Evolutionary conservation across 208 protist species (phyloP).

Genomic region (Kentomonas sorsogonicus): DNA sequence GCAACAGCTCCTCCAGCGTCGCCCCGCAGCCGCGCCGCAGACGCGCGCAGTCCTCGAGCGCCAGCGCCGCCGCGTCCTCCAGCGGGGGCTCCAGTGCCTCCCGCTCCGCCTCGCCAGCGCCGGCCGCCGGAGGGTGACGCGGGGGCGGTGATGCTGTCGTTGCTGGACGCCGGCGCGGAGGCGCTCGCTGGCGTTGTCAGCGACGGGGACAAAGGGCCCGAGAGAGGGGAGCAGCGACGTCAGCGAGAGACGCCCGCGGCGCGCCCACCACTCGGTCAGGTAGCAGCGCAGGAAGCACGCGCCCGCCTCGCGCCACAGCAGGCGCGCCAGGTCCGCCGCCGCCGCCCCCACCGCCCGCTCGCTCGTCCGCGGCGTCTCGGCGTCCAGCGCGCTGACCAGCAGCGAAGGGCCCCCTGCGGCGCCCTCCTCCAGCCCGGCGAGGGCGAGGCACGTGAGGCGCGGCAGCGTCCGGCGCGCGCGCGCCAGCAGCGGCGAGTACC

Average conservation of each 20-base stretch:
- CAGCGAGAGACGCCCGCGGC: constrained; percentile 3
- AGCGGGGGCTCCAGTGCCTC: too few relatives aligned
- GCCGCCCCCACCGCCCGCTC: not conserved
- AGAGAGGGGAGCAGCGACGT: too few relatives aligned
- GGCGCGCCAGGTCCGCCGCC: constrained; percentile 1
- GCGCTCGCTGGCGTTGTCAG: too few relatives aligned
- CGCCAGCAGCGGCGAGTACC: constrained; percentile 12
- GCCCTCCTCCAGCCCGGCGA: not conserved
- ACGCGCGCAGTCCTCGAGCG: too few relatives aligned
- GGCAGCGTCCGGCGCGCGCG: constrained; percentile 6
- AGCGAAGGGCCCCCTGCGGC: not conserved
- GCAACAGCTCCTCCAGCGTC: too few relatives aligned
- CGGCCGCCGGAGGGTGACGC: too few relatives aligned
- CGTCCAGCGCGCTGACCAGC: not conserved
- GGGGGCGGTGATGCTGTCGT: too few relatives aligned
- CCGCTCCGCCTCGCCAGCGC: too few relatives aligned
- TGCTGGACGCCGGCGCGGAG: too few relatives aligned
- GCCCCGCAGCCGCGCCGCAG: too few relatives aligned
- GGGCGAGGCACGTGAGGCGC: constrained; percentile 6
- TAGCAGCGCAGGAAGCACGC: constrained; percentile 8
- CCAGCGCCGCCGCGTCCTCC: too few relatives aligned
- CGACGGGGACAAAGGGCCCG: too few relatives aligned
- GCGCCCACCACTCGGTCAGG: constrained; percentile 11
- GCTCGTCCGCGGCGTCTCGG: not conserved
- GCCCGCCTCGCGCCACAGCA: constrained; percentile 13